Base-by-base conservation (phyloP, 2,329 filamentous ascomycete genomes). In the Verticillium nubilum region DNA sequence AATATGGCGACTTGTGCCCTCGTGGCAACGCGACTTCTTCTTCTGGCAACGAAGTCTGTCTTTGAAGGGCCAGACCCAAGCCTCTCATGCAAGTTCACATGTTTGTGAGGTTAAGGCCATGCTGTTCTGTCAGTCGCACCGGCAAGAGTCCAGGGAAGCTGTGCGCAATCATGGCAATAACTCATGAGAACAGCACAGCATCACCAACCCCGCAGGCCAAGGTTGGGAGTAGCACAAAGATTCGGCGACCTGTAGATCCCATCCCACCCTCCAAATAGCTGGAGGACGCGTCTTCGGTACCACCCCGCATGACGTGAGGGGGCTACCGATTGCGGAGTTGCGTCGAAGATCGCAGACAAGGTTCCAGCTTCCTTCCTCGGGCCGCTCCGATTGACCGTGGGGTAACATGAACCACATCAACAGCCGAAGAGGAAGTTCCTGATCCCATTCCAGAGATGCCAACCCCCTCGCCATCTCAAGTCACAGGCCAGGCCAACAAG, bases 291-390 rank as follows among this genome's bases (percentile, higher is more conserved):
- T 47, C 2, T 3, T 23, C n/a, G 19, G 17, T 10, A 26, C 52
- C n/a, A 23, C n/a, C 17, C 52, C 31, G 13, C 6, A 54, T 54
- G 52, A 54, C 52, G 52, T 33, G 52, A 54, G 19, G 25, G 2
- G 52, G 15, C 13, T 17, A 19, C 27, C 15, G 52, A 47, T 47
- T 54, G 52, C 27, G 52, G 52, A 31, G 29, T 54, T 54, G 27
- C 52, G n/a, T 31, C 15, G 10, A 33, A 23, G 27, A 31, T 28
- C 28, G 19, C 6, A 53, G 52, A 53, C 52, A 53, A 53, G 27
- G 52, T 28, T 47, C 54, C 54, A 56, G 42, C 54, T 56, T 35
- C 54, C 54, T 28, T 56, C 54, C 54, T 56, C 54, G 54, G 54
- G 33, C 54, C 54, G 54, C 54, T 37, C 54, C 54, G 54, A 47